Evolutionary conservation across 345 rosid species (phyloP).

Genomic region (Arabidopsis suecica): DNA sequence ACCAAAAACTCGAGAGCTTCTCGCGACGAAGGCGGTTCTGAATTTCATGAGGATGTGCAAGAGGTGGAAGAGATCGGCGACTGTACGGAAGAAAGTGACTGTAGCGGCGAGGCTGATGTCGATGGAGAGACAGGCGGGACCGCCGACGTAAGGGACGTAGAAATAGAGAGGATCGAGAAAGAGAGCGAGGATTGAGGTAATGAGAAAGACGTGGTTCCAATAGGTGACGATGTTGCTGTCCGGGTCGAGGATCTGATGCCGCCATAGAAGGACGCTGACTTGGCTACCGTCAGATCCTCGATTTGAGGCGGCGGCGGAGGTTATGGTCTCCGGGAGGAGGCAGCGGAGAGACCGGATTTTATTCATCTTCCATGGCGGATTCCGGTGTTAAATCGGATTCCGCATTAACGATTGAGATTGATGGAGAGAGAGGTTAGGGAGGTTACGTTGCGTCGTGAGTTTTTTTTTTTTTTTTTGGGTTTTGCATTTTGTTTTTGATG

Average conservation of each 20-base stretch:
- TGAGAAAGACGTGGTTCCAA: slow-evolving; percentile 91
- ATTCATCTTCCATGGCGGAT: slow-evolving; percentile 67
- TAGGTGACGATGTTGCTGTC: slow-evolving; percentile 78
- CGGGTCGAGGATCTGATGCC: slow-evolving; percentile 82
- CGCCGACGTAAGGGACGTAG: slow-evolving; percentile 66
- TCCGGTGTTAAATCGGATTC: slow-evolving; percentile 52
- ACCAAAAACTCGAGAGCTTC: slow-evolving; percentile 79
- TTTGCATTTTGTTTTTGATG: slow-evolving; percentile 25
- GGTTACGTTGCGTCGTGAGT: not conserved
- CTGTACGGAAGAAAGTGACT: slow-evolving; percentile 69
- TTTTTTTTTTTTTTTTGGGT: not conserved
- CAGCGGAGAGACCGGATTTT: slow-evolving; percentile 45
- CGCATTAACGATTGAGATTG: slow-evolving; percentile 35
- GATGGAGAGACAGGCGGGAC: slow-evolving; percentile 58
- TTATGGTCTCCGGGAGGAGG: slow-evolving; percentile 50
- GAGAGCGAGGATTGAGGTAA: slow-evolving; percentile 73
- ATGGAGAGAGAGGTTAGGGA: slow-evolving; percentile 17
- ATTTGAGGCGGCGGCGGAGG: slow-evolving; percentile 43
- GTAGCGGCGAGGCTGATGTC: slow-evolving; percentile 57
- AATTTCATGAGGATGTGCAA: slow-evolving; percentile 80
- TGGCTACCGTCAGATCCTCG: slow-evolving; percentile 40
- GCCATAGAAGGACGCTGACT: slow-evolving; percentile 64
- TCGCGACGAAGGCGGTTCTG: slow-evolving; percentile 78
- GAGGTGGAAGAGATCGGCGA: slow-evolving; percentile 68
- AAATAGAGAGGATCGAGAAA: slow-evolving; percentile 91